Conservation (phyloP, 2,329 filamentous ascomycete species). For the Pseudonectria foliicola region DNA sequence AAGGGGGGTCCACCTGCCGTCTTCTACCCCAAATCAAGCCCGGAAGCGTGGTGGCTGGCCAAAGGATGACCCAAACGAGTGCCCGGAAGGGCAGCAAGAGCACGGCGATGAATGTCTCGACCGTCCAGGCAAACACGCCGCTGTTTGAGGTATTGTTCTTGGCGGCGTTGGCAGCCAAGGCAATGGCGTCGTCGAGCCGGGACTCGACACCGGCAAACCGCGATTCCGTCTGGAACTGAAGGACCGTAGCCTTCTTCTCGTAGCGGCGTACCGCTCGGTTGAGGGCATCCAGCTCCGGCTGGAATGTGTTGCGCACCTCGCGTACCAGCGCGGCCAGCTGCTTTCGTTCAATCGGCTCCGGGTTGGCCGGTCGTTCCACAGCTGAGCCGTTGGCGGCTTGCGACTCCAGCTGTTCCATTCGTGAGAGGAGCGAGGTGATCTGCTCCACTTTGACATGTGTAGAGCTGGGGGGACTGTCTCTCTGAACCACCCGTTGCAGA, state of each 20-base stretch:
- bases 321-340: slow-evolving; percentile 39
- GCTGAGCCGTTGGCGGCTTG: slow-evolving; percentile 27
- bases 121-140: slow-evolving; percentile 30
- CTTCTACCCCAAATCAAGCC: slow-evolving; percentile 26
- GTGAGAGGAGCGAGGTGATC: slow-evolving; percentile 52
- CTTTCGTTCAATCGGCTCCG: slow-evolving; percentile 29
- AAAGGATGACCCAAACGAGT: slow-evolving; percentile 31
- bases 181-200: slow-evolving; percentile 67
- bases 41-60: slow-evolving; percentile 36
- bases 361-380: slow-evolving; percentile 21
- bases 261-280: slow-evolving; percentile 85
- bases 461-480: slow-evolving; percentile 36
- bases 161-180: slow-evolving; percentile 71
- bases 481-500: slow-evolving; percentile 65
- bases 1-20: slow-evolving; percentile 21
- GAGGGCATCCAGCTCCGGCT: slow-evolving; percentile 79
- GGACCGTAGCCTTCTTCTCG: slow-evolving; percentile 76
- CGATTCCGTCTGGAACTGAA: slow-evolving; percentile 68
- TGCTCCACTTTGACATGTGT: slow-evolving; percentile 29
- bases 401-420: slow-evolving; percentile 64
- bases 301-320: slow-evolving; percentile 59
- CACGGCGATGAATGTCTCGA: slow-evolving; percentile 28
- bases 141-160: slow-evolving; percentile 36
- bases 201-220: slow-evolving; percentile 65
- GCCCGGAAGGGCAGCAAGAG: slow-evolving; percentile 37